Evolutionary conservation across 768 basidiomycete species (phyloP).

Genomic region (Tricholoma sp.): DNA sequence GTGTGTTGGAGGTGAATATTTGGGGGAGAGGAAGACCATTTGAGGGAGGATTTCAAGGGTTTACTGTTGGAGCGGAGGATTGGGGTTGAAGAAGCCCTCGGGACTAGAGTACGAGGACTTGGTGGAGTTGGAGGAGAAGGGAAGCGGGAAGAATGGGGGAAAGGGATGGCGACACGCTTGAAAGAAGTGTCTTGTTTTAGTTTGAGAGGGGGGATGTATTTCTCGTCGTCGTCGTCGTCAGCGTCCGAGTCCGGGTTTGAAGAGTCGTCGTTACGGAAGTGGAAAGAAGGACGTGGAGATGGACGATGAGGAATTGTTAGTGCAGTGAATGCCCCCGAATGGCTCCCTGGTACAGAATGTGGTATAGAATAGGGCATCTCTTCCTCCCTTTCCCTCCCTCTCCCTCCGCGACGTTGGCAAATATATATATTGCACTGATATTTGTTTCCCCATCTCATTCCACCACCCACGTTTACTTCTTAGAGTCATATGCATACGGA

Average conservation of each 20-base stretch:
- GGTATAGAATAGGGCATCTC: no score
- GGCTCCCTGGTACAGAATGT: no score
- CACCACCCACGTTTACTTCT: no score
- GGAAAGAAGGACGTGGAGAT: conserved; percentile 24
- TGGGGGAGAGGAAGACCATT: conserved; percentile 49
- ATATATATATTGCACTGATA: no score
- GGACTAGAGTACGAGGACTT: conserved; percentile 25
- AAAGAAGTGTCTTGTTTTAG: background rate
- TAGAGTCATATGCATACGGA: no score
- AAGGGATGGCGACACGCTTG: conserved; percentile 10
- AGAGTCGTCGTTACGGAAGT: conserved; percentile 31
- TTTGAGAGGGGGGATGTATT: background rate
- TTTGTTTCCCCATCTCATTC: no score
- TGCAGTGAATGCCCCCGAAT: no score
- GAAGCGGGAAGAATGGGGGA: conserved; percentile 2
- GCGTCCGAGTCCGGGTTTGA: conserved; percentile 12
- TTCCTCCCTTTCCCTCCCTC: no score
- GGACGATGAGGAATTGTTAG: conserved; percentile 31
- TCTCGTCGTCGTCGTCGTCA: conserved; percentile 14
- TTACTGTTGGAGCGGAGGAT: conserved; percentile 71
- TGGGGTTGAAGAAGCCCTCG: conserved; percentile 13
- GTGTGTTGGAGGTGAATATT: conserved; percentile 19
- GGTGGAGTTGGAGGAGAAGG: background rate
- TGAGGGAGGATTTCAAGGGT: conserved; percentile 83
- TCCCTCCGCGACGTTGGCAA: no score